Percentiles rank a stretch among this genome's conserved stretches.
Conservation (phyloP, 345 rosid species). For the Carallia pectinifolia region DNA sequence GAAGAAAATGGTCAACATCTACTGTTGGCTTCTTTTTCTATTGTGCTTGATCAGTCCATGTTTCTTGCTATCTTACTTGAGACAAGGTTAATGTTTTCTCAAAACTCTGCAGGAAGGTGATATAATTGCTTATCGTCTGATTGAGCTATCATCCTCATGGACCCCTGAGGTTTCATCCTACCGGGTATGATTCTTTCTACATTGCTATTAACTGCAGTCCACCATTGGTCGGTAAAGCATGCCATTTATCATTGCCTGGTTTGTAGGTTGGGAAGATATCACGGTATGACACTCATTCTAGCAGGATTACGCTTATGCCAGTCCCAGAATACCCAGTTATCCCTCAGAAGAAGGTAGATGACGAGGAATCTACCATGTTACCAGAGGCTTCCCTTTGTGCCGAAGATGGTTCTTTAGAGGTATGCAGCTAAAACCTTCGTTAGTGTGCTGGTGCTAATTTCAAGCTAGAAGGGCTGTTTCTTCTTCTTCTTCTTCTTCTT, state of each 20-base stretch:
- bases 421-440: conserved; percentile 2
- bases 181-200: conserved; percentile 45
- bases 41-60: neutral
- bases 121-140: conserved; percentile 78
- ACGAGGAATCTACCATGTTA: conserved; percentile 34
- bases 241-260: conserved; percentile 10
- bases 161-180: conserved; percentile 81
- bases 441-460: no score
- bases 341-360: conserved; percentile 46
- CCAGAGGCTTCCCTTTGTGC: conserved; percentile 50
- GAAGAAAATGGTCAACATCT: no score
- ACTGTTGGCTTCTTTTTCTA: no score
- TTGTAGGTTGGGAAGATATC: conserved; percentile 82
- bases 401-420: conserved; percentile 86
- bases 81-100: conserved; percentile 1
- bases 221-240: conserved; percentile 7
- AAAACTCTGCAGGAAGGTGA: conserved; percentile 73
- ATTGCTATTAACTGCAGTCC: conserved; percentile 3
- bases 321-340: conserved; percentile 60
- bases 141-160: conserved; percentile 89
- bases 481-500: no score
- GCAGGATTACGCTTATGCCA: conserved; percentile 48
- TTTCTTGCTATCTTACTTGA: neutral
- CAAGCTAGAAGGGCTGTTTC: no score
- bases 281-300: conserved; percentile 48